Conservation (phyloP, 805 yeast genomes). For the Ogataea nakhonphanomensis region DNA sequence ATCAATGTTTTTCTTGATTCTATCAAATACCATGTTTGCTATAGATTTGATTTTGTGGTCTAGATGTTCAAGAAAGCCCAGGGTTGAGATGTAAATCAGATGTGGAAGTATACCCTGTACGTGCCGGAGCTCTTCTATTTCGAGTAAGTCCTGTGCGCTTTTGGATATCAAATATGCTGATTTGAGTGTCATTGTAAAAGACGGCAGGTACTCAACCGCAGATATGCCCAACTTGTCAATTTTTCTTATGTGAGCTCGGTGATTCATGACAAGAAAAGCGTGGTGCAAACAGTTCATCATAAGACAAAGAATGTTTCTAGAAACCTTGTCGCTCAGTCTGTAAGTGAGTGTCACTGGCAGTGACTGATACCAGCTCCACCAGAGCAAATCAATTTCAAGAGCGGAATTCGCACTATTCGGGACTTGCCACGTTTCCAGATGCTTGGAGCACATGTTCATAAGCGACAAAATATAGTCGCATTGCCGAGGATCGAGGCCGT, state of each 20-base stretch:
- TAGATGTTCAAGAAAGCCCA: conserved; percentile 10
- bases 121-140: conserved; percentile 5
- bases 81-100: conserved; percentile 9
- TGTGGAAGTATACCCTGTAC: conserved; percentile 2
- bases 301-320: conserved; percentile 46
- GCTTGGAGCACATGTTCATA: conserved; percentile 4
- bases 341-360: conserved; percentile 59
- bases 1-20: conserved; percentile 1
- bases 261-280: conserved; percentile 61
- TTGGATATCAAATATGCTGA: conserved; percentile 7
- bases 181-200: conserved; percentile 12
- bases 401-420: conserved; percentile 6
- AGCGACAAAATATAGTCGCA: conserved; percentile 8
- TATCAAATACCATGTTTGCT: conserved; percentile 1
- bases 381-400: conserved; percentile 48
- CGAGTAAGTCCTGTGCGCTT: conserved; percentile 4
- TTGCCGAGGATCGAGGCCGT: conserved; percentile 11
- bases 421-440: conserved; percentile 6
- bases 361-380: conserved; percentile 70
- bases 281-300: conserved; percentile 64
- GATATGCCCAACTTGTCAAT: conserved; percentile 10
- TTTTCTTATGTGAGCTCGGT: conserved; percentile 56
- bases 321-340: conserved; percentile 39
- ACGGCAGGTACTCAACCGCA: conserved; percentile 10
- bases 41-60: conserved; percentile 5